Evolutionary conservation across 495 filamentous ascomycete genomes (phyloP), one percentile per base, ranked within the genome.

Genomic region (Aspergillus sclerotiicarbonarius): DNA sequence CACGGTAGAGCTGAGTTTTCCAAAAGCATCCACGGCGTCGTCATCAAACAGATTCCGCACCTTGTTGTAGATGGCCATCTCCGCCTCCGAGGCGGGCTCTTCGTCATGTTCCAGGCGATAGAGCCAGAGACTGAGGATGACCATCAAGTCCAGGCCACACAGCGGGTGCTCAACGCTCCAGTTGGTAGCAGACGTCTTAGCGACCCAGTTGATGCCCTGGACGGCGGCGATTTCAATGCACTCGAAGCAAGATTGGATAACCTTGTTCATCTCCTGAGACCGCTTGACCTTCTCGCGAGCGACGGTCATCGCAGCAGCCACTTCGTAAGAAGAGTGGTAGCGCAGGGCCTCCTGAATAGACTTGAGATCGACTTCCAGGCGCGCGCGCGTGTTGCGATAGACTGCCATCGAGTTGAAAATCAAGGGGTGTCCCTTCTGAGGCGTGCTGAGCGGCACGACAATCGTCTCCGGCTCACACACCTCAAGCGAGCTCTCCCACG

Each of bases 401-500:
- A 97, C 88, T 18, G 95, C 95, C 88, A 95, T 91, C 61, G 95
- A 94, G 72, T 98, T 98, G 84, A 98, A 98, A 69, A 98, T 92
- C 50, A 98, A 76, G 10, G 94, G 94, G 68, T 98, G 94, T n/a
- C 93, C 91, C 72, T 96, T 96, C 71, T 97, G 92, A 43, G 94
- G 94, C 12, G 93, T 92, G 68, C 90, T 95, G 57, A 98, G 84
- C 41, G 91, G 90, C 41, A 98, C 91, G 8, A 91, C 83, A 58
- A 95, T 92, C 5, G 84, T 89, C 70, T 98, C 94, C 5, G 93
- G 86, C 76, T 98, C 93, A 70, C 92, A 97, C 51, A 96, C 80
- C 50, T 96, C 91, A 8, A 98, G 82, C 16, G 94, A 95, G 78
- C 87, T 91, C 81, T 97, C 92, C 94, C 94, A 98, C 19, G 93